Percentiles rank a stretch among this genome's conserved stretches.
phyloP scores from a whole-genome alignment of 2,329 filamentous ascomycete species.

The Aspergillus fumigatiaffinis region DNA sequence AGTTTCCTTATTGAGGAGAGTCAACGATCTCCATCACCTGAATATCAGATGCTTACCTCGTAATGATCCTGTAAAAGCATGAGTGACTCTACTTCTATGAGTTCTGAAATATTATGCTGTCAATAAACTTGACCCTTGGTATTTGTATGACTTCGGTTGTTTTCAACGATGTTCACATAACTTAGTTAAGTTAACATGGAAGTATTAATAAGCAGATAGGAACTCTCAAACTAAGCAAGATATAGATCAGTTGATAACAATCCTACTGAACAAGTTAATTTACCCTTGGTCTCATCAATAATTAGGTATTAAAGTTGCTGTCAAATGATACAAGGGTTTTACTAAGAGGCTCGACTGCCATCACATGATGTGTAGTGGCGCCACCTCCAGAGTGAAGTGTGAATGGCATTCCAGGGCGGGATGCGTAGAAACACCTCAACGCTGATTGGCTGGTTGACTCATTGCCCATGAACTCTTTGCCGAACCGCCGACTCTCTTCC shows the following conservation, averaged over 20 bases:
- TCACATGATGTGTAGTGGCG: slow-evolving; percentile 20
- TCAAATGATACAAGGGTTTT: neutral
- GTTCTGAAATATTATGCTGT: no score
- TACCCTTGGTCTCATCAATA: neutral
- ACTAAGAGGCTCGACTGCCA: neutral
- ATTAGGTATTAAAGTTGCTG: neutral
- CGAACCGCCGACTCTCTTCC: slow-evolving; percentile 21
- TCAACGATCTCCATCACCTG: neutral
- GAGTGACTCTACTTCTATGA: neutral
- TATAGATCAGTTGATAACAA: neutral
- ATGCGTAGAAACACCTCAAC: slow-evolving; percentile 36
- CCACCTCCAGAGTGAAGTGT: slow-evolving; percentile 14
- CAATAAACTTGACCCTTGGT: neutral
- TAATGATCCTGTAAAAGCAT: neutral
- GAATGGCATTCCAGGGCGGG: neutral
- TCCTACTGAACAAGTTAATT: no score
- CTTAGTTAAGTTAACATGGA: no score
- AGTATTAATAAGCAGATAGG: neutral
- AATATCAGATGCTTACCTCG: neutral
- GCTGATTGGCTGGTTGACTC: slow-evolving; percentile 35
- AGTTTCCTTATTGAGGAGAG: neutral
- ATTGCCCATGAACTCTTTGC: slow-evolving; percentile 18
- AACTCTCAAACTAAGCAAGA: neutral
- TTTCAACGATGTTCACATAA: neutral
- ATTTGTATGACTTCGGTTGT: neutral